These are phyloP conservation scores for Suillus tomentosus DNA, from an alignment of 768 basidiomycete genomes.

Conservation along the genomic window DNA sequence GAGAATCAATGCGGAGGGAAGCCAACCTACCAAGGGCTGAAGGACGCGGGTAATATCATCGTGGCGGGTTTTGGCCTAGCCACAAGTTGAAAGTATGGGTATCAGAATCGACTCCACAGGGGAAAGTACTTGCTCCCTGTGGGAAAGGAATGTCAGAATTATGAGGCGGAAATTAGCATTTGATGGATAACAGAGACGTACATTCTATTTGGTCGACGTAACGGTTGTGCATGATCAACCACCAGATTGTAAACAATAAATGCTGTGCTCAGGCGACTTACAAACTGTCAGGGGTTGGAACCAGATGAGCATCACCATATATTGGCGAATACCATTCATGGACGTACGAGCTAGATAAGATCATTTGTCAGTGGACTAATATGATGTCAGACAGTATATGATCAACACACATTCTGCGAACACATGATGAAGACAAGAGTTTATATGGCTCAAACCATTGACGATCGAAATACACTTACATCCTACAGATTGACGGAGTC, in stretches of 20 bases:
- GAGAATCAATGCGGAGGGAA: not conserved
- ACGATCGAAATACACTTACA: not conserved
- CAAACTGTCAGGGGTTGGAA: not conserved
- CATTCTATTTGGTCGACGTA: not conserved
- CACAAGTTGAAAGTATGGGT: not conserved
- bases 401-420: not conserved
- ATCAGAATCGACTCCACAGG: not conserved
- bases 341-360: not conserved
- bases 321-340: not conserved
- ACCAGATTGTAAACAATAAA: not conserved
- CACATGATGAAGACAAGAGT: not conserved
- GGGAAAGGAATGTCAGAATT: not conserved
- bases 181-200: not conserved
- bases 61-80: fast-evolving
- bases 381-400: not conserved
- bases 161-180: not conserved
- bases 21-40: not conserved
- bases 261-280: not conserved
- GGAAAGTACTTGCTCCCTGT: not conserved
- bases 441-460: not conserved
- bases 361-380: not conserved
- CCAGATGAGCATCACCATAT: not conserved
- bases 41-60: not conserved
- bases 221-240: not conserved
- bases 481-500: not conserved